phyloP scores from a whole-genome alignment of 257 asterid genomes.

The Nicotiana knightiana region DNA sequence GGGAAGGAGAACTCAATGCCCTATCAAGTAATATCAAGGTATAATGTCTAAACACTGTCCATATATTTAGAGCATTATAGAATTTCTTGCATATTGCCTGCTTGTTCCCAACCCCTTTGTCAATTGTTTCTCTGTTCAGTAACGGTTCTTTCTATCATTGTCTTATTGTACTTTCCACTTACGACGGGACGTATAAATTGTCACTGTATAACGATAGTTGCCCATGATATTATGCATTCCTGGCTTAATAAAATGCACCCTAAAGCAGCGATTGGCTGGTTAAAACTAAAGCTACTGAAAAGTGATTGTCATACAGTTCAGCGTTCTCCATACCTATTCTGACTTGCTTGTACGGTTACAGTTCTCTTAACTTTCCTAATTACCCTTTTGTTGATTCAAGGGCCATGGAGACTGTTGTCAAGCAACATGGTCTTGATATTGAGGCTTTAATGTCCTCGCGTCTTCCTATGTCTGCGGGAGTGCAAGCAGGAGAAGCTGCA shows the following conservation, averaged over 20 bases:
- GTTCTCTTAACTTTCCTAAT: background rate
- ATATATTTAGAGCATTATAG: background rate
- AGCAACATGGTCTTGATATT: conserved; percentile 87
- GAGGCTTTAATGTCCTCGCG: conserved; percentile 86
- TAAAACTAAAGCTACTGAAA: background rate
- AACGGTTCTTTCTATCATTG: background rate
- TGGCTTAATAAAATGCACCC: background rate
- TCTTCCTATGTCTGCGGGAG: conserved; percentile 60
- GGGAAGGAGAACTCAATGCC: conserved; percentile 99
- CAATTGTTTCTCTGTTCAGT: background rate
- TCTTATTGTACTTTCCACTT: background rate
- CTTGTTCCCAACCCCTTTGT: background rate
- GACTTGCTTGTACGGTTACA: background rate
- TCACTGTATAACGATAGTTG: background rate
- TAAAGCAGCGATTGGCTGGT: background rate
- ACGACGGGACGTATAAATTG: background rate
- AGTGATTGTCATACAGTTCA: background rate
- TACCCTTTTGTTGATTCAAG: conserved; percentile 33
- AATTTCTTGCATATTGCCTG: background rate
- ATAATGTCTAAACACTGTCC: conserved; percentile 8
- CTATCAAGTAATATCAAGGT: conserved; percentile 97
- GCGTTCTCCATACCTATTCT: background rate
- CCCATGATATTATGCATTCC: background rate
- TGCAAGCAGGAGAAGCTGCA: conserved; percentile 72
- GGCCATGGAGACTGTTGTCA: conserved; percentile 99